Conservation (phyloP, 1,284 basidiomycete genomes). For the Ceratobasidium sp. region DNA sequence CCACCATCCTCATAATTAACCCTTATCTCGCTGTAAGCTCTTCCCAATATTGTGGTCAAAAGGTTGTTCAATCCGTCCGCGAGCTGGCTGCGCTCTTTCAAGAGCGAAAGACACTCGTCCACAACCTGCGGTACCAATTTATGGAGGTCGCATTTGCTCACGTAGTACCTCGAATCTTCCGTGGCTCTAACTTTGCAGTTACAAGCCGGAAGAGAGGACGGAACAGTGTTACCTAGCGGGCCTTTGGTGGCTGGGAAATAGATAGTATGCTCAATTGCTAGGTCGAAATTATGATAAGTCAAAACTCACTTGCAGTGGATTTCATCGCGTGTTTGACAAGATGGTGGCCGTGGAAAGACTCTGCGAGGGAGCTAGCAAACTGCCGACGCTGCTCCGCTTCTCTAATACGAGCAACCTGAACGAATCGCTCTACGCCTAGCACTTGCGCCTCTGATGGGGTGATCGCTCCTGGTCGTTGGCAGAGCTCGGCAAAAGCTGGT, state of each 20-base stretch:
- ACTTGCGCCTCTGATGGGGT: slow-evolving; percentile 5
- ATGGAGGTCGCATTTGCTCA: slow-evolving; percentile 11
- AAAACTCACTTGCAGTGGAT: not conserved
- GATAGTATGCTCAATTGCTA: not conserved
- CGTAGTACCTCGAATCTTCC: not conserved
- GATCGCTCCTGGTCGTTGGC: not conserved
- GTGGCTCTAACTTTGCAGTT: not conserved
- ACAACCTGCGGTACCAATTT: not conserved
- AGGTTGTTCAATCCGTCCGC: not conserved
- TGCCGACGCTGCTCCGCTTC: slow-evolving; percentile 18
- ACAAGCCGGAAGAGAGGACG: not conserved
- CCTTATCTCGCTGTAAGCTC: not conserved
- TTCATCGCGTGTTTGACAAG: not conserved
- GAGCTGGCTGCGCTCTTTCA: not conserved
- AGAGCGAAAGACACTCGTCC: not conserved
- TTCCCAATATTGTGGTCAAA: not conserved
- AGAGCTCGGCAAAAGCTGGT: slow-evolving; percentile 22
- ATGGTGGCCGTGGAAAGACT: not conserved
- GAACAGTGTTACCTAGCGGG: not conserved
- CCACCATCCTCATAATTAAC: not conserved
- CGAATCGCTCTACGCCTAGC: slow-evolving; percentile 6
- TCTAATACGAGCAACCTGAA: slow-evolving; percentile 3
- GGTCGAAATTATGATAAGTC: not conserved
- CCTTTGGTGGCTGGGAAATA: not conserved
- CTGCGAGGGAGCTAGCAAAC: not conserved